A percentile compares a stretch with the other conserved stretches of the same genome.
These are phyloP conservation scores for Clavulina sp. DNA, from an alignment of 768 basidiomycete genomes.

Conservation along the genomic window DNA sequence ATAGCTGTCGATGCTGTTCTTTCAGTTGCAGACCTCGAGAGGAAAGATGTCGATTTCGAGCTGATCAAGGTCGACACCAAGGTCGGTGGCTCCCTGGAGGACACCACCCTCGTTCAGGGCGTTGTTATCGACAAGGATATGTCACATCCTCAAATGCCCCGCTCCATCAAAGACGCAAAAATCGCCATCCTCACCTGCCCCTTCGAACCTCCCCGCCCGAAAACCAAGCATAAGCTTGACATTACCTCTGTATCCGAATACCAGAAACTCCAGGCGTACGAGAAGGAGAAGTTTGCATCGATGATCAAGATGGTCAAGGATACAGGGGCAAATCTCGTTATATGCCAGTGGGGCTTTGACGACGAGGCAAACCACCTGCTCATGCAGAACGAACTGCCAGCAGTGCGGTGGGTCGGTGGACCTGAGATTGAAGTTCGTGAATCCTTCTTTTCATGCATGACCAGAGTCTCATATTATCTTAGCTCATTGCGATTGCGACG, in stretches of 20 bases:
- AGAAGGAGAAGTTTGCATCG: constrained; percentile 87
- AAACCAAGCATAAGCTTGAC: constrained; percentile 98
- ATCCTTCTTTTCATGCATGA: constrained; percentile 3
- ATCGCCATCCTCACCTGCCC: constrained; percentile 97
- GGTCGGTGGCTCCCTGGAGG: constrained; percentile 91
- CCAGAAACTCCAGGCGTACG: constrained; percentile 85
- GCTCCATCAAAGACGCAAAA: constrained; percentile 67
- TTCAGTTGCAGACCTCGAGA: constrained; percentile 84
- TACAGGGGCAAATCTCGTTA: constrained; percentile 93
- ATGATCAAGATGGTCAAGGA: constrained; percentile 97
- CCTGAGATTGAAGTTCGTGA: constrained; percentile 85
- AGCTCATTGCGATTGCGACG: constrained; percentile 97
- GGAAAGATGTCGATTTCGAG: constrained; percentile 91
- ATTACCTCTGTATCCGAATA: constrained; percentile 95
- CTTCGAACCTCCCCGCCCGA: constrained; percentile 96
- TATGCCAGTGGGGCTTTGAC: constrained; percentile 99
- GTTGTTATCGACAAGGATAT: constrained; percentile 99
- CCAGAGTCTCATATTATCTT: constrained; percentile 1
- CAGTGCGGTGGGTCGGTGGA: constrained; percentile 97
- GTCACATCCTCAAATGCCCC: constrained; percentile 98
- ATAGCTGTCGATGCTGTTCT: constrained; percentile 97
- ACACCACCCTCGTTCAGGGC: constrained; percentile 88
- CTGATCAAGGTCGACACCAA: constrained; percentile 98
- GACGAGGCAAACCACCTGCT: constrained; percentile 97
- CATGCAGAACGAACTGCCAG: constrained; percentile 95